phyloP scores from a whole-genome alignment of 225 moss, liverwort and hornwort species.

The Pseudisothecium myosuroides region DNA sequence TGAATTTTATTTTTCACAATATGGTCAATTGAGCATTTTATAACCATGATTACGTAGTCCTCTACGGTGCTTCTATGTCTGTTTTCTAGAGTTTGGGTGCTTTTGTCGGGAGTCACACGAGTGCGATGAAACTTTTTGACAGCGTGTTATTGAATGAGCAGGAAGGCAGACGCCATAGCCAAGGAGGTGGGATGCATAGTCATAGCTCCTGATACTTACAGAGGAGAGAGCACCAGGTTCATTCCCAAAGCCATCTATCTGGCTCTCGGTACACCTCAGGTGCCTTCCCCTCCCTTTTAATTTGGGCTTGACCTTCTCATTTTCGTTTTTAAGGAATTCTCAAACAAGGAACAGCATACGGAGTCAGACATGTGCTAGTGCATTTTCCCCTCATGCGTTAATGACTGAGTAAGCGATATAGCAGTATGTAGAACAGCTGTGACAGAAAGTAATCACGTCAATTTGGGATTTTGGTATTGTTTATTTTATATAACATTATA shows the following conservation, averaged over 20 bases:
- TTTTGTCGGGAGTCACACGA: neutral
- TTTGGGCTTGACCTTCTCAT: neutral
- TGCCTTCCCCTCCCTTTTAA: neutral
- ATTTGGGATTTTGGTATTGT: neutral
- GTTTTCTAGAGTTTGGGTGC: neutral
- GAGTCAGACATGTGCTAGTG: neutral
- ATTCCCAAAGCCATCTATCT: conserved; percentile 41
- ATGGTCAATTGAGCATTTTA: neutral
- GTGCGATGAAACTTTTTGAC: neutral
- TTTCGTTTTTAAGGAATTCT: neutral
- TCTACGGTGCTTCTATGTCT: neutral
- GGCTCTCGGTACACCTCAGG: conserved; percentile 32
- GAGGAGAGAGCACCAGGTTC: conserved; percentile 38
- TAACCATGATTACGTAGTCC: neutral
- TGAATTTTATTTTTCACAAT: neutral
- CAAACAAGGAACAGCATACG: neutral
- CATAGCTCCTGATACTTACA: conserved; percentile 39
- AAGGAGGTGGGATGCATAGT: conserved; percentile 39
- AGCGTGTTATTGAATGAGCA: conserved; percentile 7
- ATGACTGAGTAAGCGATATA: too few relatives aligned
- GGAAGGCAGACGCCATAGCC: conserved; percentile 46
- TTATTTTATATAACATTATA: neutral
- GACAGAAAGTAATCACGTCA: neutral
- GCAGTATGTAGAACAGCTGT: neutral
- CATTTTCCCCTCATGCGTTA: neutral